Conservation (phyloP, 2,329 filamentous ascomycete genomes). For the Trichoderma lentiforme region DNA sequence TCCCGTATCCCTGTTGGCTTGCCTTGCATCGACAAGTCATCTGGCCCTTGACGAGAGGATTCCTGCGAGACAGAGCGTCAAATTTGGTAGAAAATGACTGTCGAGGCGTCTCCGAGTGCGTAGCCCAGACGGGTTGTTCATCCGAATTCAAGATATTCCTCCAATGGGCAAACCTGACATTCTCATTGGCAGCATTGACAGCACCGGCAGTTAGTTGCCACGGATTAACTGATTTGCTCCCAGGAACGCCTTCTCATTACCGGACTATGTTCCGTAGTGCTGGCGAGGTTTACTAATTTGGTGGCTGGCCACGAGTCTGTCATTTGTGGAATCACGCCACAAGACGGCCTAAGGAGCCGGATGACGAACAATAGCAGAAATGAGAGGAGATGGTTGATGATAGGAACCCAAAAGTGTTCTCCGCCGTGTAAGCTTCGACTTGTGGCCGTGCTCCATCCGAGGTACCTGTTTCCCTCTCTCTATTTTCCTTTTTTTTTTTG, state of each 20-base stretch:
- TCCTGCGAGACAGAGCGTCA: background rate
- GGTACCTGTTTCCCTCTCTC: background rate
- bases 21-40: background rate
- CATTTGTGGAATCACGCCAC: background rate
- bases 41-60: background rate
- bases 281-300: background rate
- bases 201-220: background rate
- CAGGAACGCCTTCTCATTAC: background rate
- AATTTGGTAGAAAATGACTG: background rate
- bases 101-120: background rate
- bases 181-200: background rate
- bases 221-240: too few species aligned
- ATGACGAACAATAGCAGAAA: background rate
- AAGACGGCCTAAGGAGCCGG: background rate
- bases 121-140: background rate
- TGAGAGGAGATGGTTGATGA: background rate
- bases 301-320: background rate
- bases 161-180: background rate
- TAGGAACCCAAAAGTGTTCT: background rate
- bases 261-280: background rate
- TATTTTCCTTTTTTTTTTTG: background rate
- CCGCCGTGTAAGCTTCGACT: background rate
- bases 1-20: background rate
- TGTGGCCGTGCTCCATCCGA: background rate
- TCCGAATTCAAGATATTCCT: background rate